Conservation (phyloP, 164 flowering plant genomes). For the Chimonanthus salicifolius region DNA sequence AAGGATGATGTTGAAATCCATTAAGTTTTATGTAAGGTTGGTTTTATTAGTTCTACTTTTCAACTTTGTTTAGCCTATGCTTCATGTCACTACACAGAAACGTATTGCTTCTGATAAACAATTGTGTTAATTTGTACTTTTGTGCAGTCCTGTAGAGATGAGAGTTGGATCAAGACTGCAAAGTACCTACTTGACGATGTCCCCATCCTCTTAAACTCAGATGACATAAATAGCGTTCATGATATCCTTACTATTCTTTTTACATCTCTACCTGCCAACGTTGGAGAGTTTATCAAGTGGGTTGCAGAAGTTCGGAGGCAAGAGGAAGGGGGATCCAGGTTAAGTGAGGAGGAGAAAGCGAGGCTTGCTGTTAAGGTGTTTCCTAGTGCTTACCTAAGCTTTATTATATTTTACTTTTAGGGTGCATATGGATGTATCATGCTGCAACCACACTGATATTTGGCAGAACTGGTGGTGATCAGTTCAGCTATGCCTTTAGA, state of each 20-base stretch:
- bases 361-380: constrained; percentile 73
- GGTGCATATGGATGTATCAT: not conserved
- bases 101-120: not conserved
- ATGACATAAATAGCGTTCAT: constrained; percentile 43
- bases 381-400: constrained; percentile 4
- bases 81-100: not conserved
- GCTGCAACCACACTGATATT: not conserved
- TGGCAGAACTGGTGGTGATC: not conserved
- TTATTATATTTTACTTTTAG: not conserved
- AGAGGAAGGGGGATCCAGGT: constrained; percentile 50
- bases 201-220: constrained; percentile 58
- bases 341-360: constrained; percentile 77
- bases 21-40: no score
- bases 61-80: not conserved
- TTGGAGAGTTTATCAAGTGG: constrained; percentile 85
- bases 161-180: constrained; percentile 70
- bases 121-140: not conserved
- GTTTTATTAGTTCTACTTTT: no score
- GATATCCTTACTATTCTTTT: constrained; percentile 52
- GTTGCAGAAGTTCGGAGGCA: constrained; percentile 80
- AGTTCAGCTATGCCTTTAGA: not conserved
- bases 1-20: no score
- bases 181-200: constrained; percentile 70
- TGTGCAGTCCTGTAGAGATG: constrained; percentile 82
- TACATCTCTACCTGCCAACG: constrained; percentile 56